phyloP scores from a whole-genome alignment of 805 yeast species.

The Saccharomycopsis schoenii region DNA sequence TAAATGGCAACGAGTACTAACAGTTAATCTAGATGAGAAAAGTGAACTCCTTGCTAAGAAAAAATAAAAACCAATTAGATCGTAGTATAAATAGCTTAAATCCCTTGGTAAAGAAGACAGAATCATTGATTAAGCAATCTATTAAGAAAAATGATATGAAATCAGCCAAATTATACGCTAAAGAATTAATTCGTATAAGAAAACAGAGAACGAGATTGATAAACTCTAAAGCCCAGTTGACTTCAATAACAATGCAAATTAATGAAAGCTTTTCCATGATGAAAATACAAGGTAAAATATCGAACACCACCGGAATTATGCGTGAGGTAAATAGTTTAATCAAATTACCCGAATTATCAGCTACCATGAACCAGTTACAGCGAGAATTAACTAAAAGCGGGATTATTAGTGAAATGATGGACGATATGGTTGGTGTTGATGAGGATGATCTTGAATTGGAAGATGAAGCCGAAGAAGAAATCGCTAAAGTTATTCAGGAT shows the following conservation, averaged over 20 bases:
- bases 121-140: slow-evolving; percentile 58
- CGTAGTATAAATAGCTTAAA: slow-evolving; percentile 48
- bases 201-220: slow-evolving; percentile 67
- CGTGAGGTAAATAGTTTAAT: slow-evolving; percentile 76
- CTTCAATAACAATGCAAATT: slow-evolving; percentile 78
- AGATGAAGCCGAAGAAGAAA: slow-evolving; percentile 52
- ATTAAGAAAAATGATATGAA: slow-evolving; percentile 70
- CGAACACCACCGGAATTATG: slow-evolving; percentile 72
- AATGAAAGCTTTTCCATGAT: slow-evolving; percentile 86
- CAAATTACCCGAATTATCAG: slow-evolving; percentile 66
- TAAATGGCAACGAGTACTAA: neutral
- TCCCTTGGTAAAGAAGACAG: slow-evolving; percentile 68
- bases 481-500: slow-evolving; percentile 48
- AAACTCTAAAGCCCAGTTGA: slow-evolving; percentile 75
- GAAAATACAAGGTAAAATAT: slow-evolving; percentile 74
- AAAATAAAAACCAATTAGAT: slow-evolving; percentile 78
- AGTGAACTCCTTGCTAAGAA: slow-evolving; percentile 70
- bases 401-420: slow-evolving; percentile 89
- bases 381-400: slow-evolving; percentile 81
- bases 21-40: slow-evolving; percentile 41
- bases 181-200: slow-evolving; percentile 64
- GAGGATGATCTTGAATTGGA: slow-evolving; percentile 58
- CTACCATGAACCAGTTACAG: slow-evolving; percentile 77
- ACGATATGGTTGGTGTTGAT: slow-evolving; percentile 76
- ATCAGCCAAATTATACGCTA: slow-evolving; percentile 70